phyloP scores from a whole-genome alignment of 1,139 yeast genomes.

The Lodderomyces oxycetoniae region DNA sequence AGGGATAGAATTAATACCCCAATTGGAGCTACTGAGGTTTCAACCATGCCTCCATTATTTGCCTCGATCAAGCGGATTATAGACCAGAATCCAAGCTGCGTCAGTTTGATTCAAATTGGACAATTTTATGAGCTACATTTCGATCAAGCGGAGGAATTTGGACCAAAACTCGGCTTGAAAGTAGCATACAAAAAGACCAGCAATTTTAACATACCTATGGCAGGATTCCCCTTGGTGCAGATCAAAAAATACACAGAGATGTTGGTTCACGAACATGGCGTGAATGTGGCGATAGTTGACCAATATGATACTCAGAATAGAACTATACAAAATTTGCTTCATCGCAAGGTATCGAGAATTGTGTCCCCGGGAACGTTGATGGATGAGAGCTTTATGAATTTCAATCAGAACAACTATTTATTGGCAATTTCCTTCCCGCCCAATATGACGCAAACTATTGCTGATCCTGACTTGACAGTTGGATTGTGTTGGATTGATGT shows the following conservation, averaged over 20 bases:
- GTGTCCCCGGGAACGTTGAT: slow-evolving; percentile 91
- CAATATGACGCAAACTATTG: slow-evolving; percentile 35
- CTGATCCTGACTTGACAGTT: slow-evolving; percentile 43
- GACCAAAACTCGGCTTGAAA: slow-evolving; percentile 62
- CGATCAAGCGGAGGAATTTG: slow-evolving; percentile 77
- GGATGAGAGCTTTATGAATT: slow-evolving; percentile 79
- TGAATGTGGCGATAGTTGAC: slow-evolving; percentile 76
- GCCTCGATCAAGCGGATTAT: slow-evolving; percentile 32
- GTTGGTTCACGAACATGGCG: slow-evolving; percentile 63
- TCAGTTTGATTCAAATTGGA: slow-evolving; percentile 82
- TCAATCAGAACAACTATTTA: slow-evolving; percentile 65
- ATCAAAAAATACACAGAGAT: slow-evolving; percentile 68
- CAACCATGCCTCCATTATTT: slow-evolving; percentile 31
- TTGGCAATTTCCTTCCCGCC: slow-evolving; percentile 61
- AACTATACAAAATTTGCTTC: slow-evolving; percentile 35
- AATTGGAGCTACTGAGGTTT: not conserved
- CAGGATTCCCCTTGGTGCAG: slow-evolving; percentile 81
- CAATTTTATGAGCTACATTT: slow-evolving; percentile 87
- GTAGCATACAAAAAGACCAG: slow-evolving; percentile 39
- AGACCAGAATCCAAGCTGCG: slow-evolving; percentile 52
- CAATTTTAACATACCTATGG: slow-evolving; percentile 64
- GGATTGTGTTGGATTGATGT: slow-evolving; percentile 90
- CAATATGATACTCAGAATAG: slow-evolving; percentile 42
- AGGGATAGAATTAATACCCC: slow-evolving; percentile 20
- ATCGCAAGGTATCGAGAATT: slow-evolving; percentile 70